Base-by-base conservation (phyloP, 768 basidiomycete genomes). In the Lactarius vividus region DNA sequence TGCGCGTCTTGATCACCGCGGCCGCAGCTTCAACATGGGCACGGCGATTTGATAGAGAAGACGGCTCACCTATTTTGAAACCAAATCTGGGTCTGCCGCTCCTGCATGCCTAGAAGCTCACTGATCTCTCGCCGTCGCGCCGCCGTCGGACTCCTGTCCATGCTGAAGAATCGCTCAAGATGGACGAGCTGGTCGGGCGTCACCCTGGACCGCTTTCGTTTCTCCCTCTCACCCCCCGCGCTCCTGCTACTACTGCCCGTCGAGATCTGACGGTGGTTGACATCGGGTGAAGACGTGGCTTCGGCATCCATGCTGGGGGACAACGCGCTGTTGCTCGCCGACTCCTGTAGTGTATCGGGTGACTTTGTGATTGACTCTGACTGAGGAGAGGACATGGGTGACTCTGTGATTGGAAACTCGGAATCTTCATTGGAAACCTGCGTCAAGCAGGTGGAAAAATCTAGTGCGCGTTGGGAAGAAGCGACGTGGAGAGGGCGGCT, bases 11-110 rank as follows among this genome's bases (percentile, higher is more conserved):
- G 16, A 56, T 37, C 55, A 56, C 55, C 29, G 10, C 49, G 35
- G 42, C 16, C 49, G 15, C 55, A 53, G 49, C 28, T 57, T 56
- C 20, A 57, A 59, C 55, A 46, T 23, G 7, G 37, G 35, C 39
- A 44, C 15, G 67, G 40, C 4, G 55, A 59, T 5, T 69, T 69
- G 70, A 31, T 71, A 57, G 16, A 10, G 18, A 62, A 44, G 68
- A 33, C 20, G 13, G 69, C 79, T 64, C 69, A 88, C 91, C 91
- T 81, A 73, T 94, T 93, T 74, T 94, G 91, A 71, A 92, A 94
- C 92, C 92, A 93, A 56, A 94, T 89, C 76, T 93, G 92, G 0
- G 89, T 92, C 79, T 93, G 92, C 42, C 91, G 86, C 76, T 93
- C 92, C 59, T 89, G 84, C 88, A 94, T 92, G 18, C 89, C 89